Base-by-base conservation (phyloP, 352 stramenopile species). In the Phytophthora nicotianae region DNA sequence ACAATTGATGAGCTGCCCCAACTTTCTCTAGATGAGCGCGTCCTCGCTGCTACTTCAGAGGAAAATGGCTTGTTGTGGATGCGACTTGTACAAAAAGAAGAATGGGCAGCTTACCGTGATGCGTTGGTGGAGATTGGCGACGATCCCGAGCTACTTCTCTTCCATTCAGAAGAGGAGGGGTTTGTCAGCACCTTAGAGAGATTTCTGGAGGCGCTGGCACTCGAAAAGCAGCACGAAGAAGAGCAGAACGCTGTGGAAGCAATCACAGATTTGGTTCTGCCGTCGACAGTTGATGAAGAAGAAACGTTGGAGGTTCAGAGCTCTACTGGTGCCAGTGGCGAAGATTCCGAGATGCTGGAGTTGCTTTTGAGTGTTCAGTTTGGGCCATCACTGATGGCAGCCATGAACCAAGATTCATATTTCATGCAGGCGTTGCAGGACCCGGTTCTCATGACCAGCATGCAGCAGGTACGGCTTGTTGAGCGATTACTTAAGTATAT, bases 91-190 rank as follows among this genome's bases (percentile, higher is more conserved):
- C 23, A 63, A 17, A 57, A 42, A 0, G 53, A 58, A 1, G 55
- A 72, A 21, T 89, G 79, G 82, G 45, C 35, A 23, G 48, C 53
- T 1, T 56, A 77, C 23, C 62, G 54, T 6, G 70, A 79, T 23
- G 74, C 59, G 9, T 67, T 91, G 24, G 66, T 86, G 16, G 82
- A 89, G 50, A 73, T 91, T 54, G 76, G 74, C 16, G 82, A 89
- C n/a, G 79, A 84, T 51, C 82, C 82, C 0, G 82, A 89, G 50
- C 38, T 91, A 63, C 48, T 91, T 27, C 55, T 91, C 29, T 91
- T 91, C 38, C 82, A 91, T 58, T 49, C 74, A 8, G 82, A 91
- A 48, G 70, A 88, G 37, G 51, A 58, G 14, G 67, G 32, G 20
- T 88, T 89, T 45, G 60, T 74, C n/a, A 43, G 21, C 4, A 37